Percentiles rank a stretch among this genome's conserved stretches.
Evolutionary conservation across 2,329 filamentous ascomycete genomes (phyloP).

Genomic region (Hypoxylon sp.): DNA sequence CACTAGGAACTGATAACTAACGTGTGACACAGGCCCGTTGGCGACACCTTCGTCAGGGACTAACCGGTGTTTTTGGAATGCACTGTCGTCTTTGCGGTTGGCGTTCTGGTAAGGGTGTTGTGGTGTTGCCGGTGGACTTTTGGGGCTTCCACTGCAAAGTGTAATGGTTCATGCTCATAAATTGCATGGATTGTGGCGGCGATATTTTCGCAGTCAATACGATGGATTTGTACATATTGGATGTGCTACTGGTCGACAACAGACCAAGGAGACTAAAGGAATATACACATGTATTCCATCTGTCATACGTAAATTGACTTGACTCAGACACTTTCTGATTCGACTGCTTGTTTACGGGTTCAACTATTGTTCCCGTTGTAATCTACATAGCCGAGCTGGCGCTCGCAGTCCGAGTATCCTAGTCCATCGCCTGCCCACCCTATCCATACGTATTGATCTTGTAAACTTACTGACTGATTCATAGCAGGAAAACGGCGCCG

Average conservation of each 20-base stretch:
- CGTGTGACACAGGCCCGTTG: not conserved
- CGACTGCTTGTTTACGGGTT: not conserved
- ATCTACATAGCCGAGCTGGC: conserved; percentile 13
- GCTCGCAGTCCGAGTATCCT: not conserved
- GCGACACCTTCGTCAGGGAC: not conserved
- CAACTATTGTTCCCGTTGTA: conserved; percentile 4
- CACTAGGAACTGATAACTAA: not conserved
- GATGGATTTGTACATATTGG: not conserved
- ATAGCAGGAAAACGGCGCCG: conserved; percentile 64
- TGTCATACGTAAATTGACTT: conserved; percentile 8
- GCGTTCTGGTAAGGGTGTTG: not conserved
- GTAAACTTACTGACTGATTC: not conserved
- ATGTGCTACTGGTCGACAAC: not conserved
- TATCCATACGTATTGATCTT: not conserved
- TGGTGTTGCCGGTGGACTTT: not conserved
- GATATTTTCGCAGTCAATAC: conserved; percentile 10
- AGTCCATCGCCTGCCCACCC: not conserved
- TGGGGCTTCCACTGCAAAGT: not conserved
- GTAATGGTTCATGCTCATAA: not conserved
- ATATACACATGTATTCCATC: conserved; percentile 38
- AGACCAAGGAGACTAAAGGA: conserved; percentile 26
- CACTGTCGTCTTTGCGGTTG: not conserved
- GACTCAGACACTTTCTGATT: conserved; percentile 8
- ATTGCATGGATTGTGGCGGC: not conserved
- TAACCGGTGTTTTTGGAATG: not conserved